phyloP scores from a whole-genome alignment of 345 rosid genomes.

The Cardamine chenopodiifolia region DNA sequence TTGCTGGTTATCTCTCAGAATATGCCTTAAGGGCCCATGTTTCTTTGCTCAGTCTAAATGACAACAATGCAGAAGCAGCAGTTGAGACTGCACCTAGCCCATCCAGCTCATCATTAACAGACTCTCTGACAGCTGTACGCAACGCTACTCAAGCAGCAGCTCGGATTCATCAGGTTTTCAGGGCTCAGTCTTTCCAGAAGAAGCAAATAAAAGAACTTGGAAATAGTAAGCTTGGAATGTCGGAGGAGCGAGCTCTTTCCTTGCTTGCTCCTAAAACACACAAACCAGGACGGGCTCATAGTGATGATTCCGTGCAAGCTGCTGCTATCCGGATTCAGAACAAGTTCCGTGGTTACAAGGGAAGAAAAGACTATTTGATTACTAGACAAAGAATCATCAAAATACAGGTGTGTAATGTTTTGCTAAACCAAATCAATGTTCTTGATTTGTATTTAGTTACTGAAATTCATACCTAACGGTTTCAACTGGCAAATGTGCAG shows the following conservation, averaged over 20 bases:
- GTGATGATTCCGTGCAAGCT: constrained; percentile 65
- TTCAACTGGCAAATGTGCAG: constrained; percentile 49
- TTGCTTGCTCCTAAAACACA: constrained; percentile 60
- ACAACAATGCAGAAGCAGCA: constrained; percentile 42
- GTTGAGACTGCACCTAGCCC: constrained; percentile 47
- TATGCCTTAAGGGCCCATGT: constrained; percentile 64
- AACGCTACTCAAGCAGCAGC: constrained; percentile 92
- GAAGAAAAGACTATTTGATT: constrained; percentile 77
- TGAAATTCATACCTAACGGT: background rate
- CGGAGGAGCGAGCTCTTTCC: constrained; percentile 75
- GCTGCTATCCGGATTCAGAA: constrained; percentile 89
- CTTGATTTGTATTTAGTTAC: background rate
- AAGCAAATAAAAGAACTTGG: constrained; percentile 69
- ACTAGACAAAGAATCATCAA: constrained; percentile 75
- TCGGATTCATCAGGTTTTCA: constrained; percentile 82
- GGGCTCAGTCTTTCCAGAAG: constrained; percentile 89
- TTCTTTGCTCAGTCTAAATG: constrained; percentile 58
- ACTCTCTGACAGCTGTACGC: constrained; percentile 82
- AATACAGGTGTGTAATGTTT: constrained; percentile 66
- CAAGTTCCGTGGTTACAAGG: constrained; percentile 87
- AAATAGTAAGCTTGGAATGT: constrained; percentile 55
- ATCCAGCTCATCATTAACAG: constrained; percentile 55
- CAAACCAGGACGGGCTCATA: constrained; percentile 50
- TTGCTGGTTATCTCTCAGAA: constrained; percentile 92
- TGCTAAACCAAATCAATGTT: constrained; percentile 13